phyloP scores from a whole-genome alignment of 345 rosid genomes.

The Populus davidiana region DNA sequence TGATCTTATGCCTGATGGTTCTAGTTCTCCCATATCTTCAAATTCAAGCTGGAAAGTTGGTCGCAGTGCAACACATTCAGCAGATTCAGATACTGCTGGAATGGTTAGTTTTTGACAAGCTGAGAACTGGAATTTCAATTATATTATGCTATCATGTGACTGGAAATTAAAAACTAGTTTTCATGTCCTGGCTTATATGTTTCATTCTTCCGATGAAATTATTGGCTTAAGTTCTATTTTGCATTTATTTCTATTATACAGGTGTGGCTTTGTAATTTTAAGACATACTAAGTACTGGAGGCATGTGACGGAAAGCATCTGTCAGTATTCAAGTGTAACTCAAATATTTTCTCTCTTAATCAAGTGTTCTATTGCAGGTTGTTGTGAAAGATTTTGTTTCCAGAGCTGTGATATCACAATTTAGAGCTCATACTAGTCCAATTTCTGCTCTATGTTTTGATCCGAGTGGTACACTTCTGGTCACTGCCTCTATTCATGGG shows the following conservation, averaged over 20 bases:
- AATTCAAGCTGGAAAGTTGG: constrained; percentile 80
- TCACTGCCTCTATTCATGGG: constrained; percentile 90
- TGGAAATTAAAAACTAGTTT: not conserved
- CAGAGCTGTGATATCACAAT: constrained; percentile 80
- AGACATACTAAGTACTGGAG: constrained; percentile 8
- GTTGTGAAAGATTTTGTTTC: constrained; percentile 84
- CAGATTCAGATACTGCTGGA: constrained; percentile 81
- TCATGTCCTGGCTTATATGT: constrained; percentile 7
- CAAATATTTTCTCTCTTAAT: constrained; percentile 7
- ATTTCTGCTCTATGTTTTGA: constrained; percentile 93
- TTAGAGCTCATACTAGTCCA: constrained; percentile 94
- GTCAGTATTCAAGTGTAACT: not conserved
- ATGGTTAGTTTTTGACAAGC: constrained; percentile 59
- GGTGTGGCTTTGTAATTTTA: not conserved
- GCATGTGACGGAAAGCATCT: not conserved
- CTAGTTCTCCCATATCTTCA: constrained; percentile 66
- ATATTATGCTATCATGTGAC: not conserved
- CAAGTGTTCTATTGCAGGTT: constrained; percentile 55
- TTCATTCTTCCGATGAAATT: constrained; percentile 7
- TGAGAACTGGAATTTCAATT: constrained; percentile 11
- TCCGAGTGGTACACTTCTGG: constrained; percentile 88
- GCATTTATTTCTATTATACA: not conserved
- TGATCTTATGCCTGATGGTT: constrained; percentile 74
- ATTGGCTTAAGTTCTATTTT: constrained; percentile 6
- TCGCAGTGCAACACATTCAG: constrained; percentile 49